Evolutionary conservation across 73 alveolate species (phyloP).

Genomic region (Stentor roeselii): DNA sequence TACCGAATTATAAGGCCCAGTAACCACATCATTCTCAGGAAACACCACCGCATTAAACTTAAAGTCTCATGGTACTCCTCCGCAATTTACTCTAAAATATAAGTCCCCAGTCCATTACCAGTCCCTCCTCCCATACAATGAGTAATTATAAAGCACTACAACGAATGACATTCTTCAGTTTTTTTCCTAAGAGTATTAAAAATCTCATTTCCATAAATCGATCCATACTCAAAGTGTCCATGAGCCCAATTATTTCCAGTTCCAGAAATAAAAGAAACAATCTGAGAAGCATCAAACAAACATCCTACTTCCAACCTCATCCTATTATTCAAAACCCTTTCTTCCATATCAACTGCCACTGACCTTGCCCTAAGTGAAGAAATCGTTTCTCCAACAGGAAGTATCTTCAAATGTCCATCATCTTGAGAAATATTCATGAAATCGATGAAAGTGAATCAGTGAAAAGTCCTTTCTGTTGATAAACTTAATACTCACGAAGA

Average conservation of each 20-base stretch:
- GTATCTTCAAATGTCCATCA: constrained; percentile 99
- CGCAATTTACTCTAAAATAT: constrained; percentile 91
- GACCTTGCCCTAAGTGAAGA: constrained; percentile 67
- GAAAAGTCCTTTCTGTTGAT: constrained; percentile 89
- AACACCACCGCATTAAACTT: constrained; percentile 68
- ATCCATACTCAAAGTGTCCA: constrained; percentile 93
- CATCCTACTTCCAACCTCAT: constrained; percentile 74
- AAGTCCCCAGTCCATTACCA: constrained; percentile 98
- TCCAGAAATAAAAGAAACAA: constrained; percentile 95
- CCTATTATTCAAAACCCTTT: constrained; percentile 81
- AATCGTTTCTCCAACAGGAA: constrained; percentile 51
- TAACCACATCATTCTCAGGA: constrained; percentile 98
- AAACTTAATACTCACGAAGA: constrained; percentile 98
- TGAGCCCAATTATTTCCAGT: constrained; percentile 99
- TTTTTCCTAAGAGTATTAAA: constrained; percentile 98
- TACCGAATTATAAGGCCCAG: constrained; percentile 93
- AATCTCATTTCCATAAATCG: constrained; percentile 94
- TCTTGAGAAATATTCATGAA: constrained; percentile 99
- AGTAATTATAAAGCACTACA: constrained; percentile 75
- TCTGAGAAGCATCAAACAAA: constrained; percentile 97
- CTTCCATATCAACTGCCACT: constrained; percentile 96
- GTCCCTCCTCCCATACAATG: constrained; percentile 97
- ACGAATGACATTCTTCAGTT: constrained; percentile 98
- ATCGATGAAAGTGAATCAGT: constrained; percentile 88
- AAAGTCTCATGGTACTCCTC: constrained; percentile 76